phyloP scores from a whole-genome alignment of 2,329 filamentous ascomycete species.

The Zarea fungicola region DNA sequence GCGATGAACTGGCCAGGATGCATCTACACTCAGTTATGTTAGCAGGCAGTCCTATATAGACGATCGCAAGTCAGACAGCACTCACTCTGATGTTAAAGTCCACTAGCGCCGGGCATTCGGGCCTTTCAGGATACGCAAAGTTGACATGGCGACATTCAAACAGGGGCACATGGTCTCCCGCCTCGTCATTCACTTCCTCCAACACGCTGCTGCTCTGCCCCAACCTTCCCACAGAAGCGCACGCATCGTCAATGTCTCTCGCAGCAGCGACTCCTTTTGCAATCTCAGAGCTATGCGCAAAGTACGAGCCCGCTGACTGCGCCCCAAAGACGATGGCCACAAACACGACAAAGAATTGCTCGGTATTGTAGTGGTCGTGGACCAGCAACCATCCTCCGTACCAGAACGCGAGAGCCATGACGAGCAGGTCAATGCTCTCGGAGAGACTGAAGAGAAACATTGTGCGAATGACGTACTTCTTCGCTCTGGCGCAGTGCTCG shows the following conservation, averaged over 20 bases:
- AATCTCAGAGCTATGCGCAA: constrained; percentile 37
- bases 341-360: constrained; percentile 39
- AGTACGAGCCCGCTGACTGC: constrained; percentile 27
- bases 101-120: too few relatives aligned
- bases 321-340: constrained; percentile 34
- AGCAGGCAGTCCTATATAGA: constrained; percentile 20
- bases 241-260: constrained; percentile 41
- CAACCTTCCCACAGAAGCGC: too few relatives aligned
- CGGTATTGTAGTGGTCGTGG: constrained; percentile 29
- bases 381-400: neutral
- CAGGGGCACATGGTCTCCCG: too few relatives aligned
- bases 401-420: neutral
- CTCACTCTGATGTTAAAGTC: too few relatives aligned
- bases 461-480: neutral
- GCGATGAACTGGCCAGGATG: neutral
- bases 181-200: too few relatives aligned
- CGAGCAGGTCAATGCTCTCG: neutral
- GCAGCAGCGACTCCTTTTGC: constrained; percentile 39
- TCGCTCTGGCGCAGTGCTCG: neutral
- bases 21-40: constrained; percentile 26
- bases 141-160: constrained; percentile 16
- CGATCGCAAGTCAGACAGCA: constrained; percentile 17
- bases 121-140: too few relatives aligned
- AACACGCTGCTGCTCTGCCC: too few relatives aligned
- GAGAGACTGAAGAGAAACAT: neutral